These are phyloP conservation scores for Aphanomyces stellatus DNA, from an alignment of 352 stramenopile species.

Conservation along the genomic window DNA sequence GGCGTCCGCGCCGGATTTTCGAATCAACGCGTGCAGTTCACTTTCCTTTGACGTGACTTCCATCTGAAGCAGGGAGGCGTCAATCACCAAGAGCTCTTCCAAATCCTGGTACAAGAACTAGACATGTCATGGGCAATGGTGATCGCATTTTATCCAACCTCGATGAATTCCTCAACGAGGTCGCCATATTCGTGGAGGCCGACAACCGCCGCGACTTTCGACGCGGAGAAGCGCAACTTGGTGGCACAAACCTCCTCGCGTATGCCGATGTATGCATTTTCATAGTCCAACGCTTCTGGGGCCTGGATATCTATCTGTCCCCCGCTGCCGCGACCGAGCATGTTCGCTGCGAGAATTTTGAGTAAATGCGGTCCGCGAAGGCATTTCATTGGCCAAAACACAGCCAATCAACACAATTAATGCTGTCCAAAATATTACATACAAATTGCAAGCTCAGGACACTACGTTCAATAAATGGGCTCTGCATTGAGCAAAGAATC, in stretches of 20 bases:
- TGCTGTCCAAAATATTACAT: neutral
- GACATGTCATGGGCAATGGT: conserved; percentile 1
- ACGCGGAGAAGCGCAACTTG: conserved; percentile 50
- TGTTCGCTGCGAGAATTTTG: neutral
- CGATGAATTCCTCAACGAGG: conserved; percentile 35
- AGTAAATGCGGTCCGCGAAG: neutral
- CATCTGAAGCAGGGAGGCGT: conserved; percentile 38
- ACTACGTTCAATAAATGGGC: neutral
- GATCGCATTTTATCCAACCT: conserved; percentile 22
- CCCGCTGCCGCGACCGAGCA: too few relatives aligned
- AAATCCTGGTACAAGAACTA: conserved; percentile 60
- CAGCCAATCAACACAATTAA: neutral
- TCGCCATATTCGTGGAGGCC: conserved; percentile 69
- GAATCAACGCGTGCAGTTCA: conserved; percentile 43
- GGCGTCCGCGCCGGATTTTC: conserved; percentile 32
- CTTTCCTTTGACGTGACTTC: conserved; percentile 46
- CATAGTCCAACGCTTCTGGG: too few relatives aligned
- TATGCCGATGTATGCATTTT: neutral
- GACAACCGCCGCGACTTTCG: conserved; percentile 54
- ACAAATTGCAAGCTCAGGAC: too few relatives aligned
- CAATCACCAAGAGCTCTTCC: conserved; percentile 37
- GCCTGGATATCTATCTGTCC: too few relatives aligned
- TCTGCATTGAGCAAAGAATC: neutral
- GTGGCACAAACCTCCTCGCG: neutral
- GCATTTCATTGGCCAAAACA: neutral